Evolutionary conservation across 495 filamentous ascomycete species (phyloP), one percentile per base, ranked within the genome.

Genomic region (Saxophila tyrrhenica): DNA sequence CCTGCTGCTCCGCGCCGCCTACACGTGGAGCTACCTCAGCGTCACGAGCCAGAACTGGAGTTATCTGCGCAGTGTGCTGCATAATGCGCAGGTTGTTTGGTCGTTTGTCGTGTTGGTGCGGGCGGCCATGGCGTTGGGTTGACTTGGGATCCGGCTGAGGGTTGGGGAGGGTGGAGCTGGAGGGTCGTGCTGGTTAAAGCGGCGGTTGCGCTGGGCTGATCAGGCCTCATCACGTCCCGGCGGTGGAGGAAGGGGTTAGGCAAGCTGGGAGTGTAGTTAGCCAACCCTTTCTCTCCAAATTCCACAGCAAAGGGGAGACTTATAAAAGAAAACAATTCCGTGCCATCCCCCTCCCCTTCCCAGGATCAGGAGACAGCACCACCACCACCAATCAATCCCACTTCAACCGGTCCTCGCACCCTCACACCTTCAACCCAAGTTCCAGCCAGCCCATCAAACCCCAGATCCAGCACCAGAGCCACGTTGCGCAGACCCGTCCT

Each of bases 281-380:
- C 29, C 29, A 7, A 5, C 7, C 29, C 29, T 13, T 13, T 35
- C 29, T 35, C 29, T 13, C 29, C 29, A 7, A 5, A 35, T 7
- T 35, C 29, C 5, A 35, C n/a, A n/a, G n/a, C n/a, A 35, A 35
- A 5, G 20, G 57, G 43, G 22, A 54, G 47, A 62, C 60, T 35
- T 57, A 62, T 62, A 59, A 60, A 62, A 59, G 57, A 62, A 62
- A 45, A 51, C 11, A 25, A 3, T 8, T 11, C 8, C 11, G 16
- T n/a, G 32, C 48, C 24, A 13, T 46, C 49, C 15, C 16, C 38
- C 49, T 56, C 51, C 54, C 50, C 54, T 54, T 58, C 23, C 24
- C 54, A 54, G 59, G 54, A 48, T 58, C 16, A 24, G 25, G 25
- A 54, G 24, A 35, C 23, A 15, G 49, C 42, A 21, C n/a, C n/a